Percentiles rank a stretch among this genome's conserved stretches.
Conservation (phyloP, 768 basidiomycete species). For the Grammothele lineata region DNA sequence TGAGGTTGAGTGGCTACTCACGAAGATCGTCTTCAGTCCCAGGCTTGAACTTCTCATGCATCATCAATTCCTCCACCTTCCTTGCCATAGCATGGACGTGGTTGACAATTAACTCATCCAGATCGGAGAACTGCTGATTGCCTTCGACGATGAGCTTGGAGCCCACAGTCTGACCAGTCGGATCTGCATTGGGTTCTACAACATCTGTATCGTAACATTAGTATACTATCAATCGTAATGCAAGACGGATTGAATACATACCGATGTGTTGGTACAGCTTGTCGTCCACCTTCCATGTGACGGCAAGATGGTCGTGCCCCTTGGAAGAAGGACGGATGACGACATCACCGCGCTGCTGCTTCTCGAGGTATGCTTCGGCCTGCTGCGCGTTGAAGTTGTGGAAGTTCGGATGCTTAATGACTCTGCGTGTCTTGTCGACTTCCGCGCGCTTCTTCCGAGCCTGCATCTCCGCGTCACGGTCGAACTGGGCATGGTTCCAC, state of each 20-base stretch:
- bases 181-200: slow-evolving; percentile 74
- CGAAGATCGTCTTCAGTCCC: slow-evolving; percentile 87
- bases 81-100: slow-evolving; percentile 93
- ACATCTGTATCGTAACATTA: too few relatives aligned
- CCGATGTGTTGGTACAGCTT: slow-evolving; percentile 96
- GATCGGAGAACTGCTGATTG: slow-evolving; percentile 82
- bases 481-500: slow-evolving; percentile 64
- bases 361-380: slow-evolving; percentile 85
- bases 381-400: slow-evolving; percentile 89
- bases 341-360: slow-evolving; percentile 91
- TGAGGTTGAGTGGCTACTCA: slow-evolving; percentile 38
- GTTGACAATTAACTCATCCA: slow-evolving; percentile 96
- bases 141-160: slow-evolving; percentile 69
- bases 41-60: slow-evolving; percentile 91
- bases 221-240: too few relatives aligned
- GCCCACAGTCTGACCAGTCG: slow-evolving; percentile 59
- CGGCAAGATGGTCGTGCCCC: slow-evolving; percentile 87
- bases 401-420: slow-evolving; percentile 98
- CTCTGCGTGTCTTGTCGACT: slow-evolving; percentile 70
- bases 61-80: slow-evolving; percentile 91
- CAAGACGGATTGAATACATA: too few relatives aligned
- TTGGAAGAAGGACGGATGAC: slow-evolving; percentile 96
- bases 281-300: slow-evolving; percentile 99
- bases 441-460: slow-evolving; percentile 83
- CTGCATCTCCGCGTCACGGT: slow-evolving; percentile 67